phyloP scores from a whole-genome alignment of 495 filamentous ascomycete genomes.

The Penicillium salamii region DNA sequence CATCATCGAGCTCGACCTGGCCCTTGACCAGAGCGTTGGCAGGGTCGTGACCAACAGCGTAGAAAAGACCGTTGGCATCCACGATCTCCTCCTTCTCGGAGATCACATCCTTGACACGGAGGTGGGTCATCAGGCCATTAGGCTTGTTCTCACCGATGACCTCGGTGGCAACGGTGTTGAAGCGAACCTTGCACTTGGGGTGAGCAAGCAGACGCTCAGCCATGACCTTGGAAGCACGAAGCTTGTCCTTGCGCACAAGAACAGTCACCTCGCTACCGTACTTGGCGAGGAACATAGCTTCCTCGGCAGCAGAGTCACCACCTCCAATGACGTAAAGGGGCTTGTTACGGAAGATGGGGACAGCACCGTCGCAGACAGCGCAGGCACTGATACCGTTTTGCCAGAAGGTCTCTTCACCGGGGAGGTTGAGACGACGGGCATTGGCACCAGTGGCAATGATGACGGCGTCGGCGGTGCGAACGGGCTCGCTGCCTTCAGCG shows the following conservation, averaged over 20 bases:
- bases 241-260: constrained; percentile 78
- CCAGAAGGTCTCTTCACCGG: constrained; percentile 94
- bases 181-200: constrained; percentile 85
- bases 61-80: constrained; percentile 91
- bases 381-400: constrained; percentile 95
- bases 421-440: constrained; percentile 73
- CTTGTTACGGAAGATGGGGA: constrained; percentile 96
- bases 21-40: constrained; percentile 84
- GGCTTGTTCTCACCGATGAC: constrained; percentile 76
- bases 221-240: constrained; percentile 90
- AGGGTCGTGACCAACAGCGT: constrained; percentile 95
- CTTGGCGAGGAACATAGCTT: constrained; percentile 96
- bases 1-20: constrained; percentile 79
- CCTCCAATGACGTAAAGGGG: constrained; percentile 94
- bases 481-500: constrained; percentile 55
- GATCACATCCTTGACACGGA: constrained; percentile 75
- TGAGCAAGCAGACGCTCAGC: constrained; percentile 76
- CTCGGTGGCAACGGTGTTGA: constrained; percentile 76
- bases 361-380: constrained; percentile 95
- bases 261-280: constrained; percentile 95
- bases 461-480: constrained; percentile 80
- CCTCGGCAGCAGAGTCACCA: constrained; percentile 95
- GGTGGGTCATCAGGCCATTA: constrained; percentile 75
- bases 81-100: constrained; percentile 76
- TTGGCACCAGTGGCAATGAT: constrained; percentile 97